Percentiles rank a stretch among this genome's conserved stretches.
Conservation (phyloP, 163 green algal species). For the Picocystis sp. region DNA sequence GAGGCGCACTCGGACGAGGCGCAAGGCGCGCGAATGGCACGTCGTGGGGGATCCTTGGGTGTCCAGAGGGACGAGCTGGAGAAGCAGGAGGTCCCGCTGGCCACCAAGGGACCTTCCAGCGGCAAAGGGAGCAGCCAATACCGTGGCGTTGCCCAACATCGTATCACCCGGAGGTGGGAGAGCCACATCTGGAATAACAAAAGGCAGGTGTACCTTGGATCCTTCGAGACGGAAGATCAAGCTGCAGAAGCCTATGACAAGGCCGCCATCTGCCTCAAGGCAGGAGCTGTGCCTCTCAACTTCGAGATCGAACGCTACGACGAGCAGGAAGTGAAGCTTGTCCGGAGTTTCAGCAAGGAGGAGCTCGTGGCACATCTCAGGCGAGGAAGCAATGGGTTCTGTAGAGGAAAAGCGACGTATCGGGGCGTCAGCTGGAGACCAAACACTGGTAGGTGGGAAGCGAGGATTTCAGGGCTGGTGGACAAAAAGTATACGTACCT, state of each 20-base stretch:
- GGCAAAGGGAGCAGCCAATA: slow-evolving; percentile 8
- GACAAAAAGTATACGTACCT: slow-evolving; percentile 14
- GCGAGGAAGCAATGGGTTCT: slow-evolving; percentile 5
- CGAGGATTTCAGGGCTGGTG: slow-evolving; percentile 5
- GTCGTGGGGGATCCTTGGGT: no score
- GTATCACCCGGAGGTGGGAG: slow-evolving; percentile 9
- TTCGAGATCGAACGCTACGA: slow-evolving; percentile 3
- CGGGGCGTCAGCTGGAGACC: slow-evolving; percentile 9
- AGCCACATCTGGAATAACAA: slow-evolving; percentile 12
- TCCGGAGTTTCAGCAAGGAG: slow-evolving; percentile 3
- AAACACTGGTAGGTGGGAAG: slow-evolving; percentile 9
- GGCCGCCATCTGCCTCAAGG: slow-evolving; percentile 28
- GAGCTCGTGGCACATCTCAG: slow-evolving; percentile 11
- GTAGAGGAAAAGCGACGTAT: slow-evolving; percentile 1
- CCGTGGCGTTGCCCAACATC: slow-evolving; percentile 10
- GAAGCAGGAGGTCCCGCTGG: no score
- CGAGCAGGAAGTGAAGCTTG: background rate
- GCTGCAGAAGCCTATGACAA: slow-evolving; percentile 41
- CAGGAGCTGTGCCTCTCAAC: slow-evolving; percentile 1
- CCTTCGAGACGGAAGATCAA: slow-evolving; percentile 30
- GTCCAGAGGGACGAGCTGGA: no score
- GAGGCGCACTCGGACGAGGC: no score
- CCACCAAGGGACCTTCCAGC: background rate
- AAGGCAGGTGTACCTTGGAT: slow-evolving; percentile 33
- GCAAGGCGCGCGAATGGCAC: no score